Conservation (phyloP, 805 yeast genomes). For the Wickerhamiella alocasiicola region DNA sequence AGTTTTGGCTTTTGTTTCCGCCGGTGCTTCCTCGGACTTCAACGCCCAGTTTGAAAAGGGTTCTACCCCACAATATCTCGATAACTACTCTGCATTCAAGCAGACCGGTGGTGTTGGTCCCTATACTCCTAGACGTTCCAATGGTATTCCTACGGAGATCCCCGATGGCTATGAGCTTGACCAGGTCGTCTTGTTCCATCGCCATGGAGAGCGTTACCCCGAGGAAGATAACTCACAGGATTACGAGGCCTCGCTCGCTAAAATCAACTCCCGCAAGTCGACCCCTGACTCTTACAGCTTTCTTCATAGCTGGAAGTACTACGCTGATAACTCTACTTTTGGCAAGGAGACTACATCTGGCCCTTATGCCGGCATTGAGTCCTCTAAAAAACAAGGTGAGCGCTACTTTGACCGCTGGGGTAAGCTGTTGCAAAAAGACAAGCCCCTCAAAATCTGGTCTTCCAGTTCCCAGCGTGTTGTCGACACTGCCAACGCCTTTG, state of each 20-base stretch:
- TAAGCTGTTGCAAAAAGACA: constrained; percentile 29
- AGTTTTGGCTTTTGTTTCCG: neutral
- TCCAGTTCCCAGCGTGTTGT: constrained; percentile 25
- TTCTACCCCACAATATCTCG: constrained; percentile 19
- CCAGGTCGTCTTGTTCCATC: constrained; percentile 38
- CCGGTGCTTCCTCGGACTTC: neutral
- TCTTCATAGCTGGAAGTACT: constrained; percentile 21
- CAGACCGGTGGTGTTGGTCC: constrained; percentile 41
- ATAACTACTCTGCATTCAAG: constrained; percentile 35
- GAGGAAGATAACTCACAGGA: constrained; percentile 14
- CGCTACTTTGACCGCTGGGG: constrained; percentile 34
- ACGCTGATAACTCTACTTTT: constrained; percentile 28
- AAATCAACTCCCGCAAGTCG: constrained; percentile 11
- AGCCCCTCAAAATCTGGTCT: constrained; percentile 32
- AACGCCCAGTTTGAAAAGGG: neutral
- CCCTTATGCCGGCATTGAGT: constrained; percentile 37
- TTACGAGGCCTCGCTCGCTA: constrained; percentile 21
- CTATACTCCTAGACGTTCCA: constrained; percentile 35
- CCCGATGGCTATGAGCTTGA: constrained; percentile 38
- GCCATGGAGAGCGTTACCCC: constrained; percentile 46
- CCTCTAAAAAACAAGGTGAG: constrained; percentile 36
- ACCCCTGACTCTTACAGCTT: constrained; percentile 16
- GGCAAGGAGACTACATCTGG: constrained; percentile 33
- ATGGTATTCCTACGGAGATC: constrained; percentile 36
- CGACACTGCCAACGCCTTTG: constrained; percentile 43